Evolutionary conservation across 2,329 filamentous ascomycete genomes (phyloP), one percentile per base, ranked within the genome.

Genomic region (Colletotrichum sidae): DNA sequence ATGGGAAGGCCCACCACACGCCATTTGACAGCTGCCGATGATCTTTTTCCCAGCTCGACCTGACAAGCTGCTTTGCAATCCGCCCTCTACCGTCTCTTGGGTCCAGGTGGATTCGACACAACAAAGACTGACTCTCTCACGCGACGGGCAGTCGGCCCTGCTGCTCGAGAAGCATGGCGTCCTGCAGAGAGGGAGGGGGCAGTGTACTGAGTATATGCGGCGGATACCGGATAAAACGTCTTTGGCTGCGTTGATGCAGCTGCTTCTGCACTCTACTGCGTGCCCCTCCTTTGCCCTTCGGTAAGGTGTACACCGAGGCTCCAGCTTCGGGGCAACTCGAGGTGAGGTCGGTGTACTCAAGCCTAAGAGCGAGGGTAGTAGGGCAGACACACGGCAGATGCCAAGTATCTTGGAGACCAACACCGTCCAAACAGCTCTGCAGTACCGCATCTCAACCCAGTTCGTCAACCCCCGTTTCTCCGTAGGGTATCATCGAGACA

Each of bases 331-430:
- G 50, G 39, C 41, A 55, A 57, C 35, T 25, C 44, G 25, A 42
- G 59, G 39, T 35, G 53, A 46, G 56, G 56, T 61, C 61, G 61
- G 60, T 51, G 51, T 55, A 52, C 49, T n/a, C 37, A 17, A 10
- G 34, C 25, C 15, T 12, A n/a, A 11, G 10, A 33, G 17, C 46
- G 46, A 50, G 17, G 46, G 11, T 25, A 34, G 11, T 25, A 34
- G 47, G 10, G 3, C 46, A 45, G 8, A 42, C 15, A n/a, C 38
- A 15, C 9, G 6, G 25, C 50, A 13, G 13, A 41, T 33, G 55
- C 46, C 55, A 51, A 58, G 55, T 51, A 38, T 39, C 38, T 50
- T 38, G 44, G 37, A 42, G 50, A 64, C 50, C 56, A 39, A 60
- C 60, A 39, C 25, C 25, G 25, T 25, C 25, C 25, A 25, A 1